A percentile compares a stretch with the other conserved stretches of the same genome.
Evolutionary conservation across 176 grass and related monocot species (phyloP).

Genomic region (Saccharum officinarum): DNA sequence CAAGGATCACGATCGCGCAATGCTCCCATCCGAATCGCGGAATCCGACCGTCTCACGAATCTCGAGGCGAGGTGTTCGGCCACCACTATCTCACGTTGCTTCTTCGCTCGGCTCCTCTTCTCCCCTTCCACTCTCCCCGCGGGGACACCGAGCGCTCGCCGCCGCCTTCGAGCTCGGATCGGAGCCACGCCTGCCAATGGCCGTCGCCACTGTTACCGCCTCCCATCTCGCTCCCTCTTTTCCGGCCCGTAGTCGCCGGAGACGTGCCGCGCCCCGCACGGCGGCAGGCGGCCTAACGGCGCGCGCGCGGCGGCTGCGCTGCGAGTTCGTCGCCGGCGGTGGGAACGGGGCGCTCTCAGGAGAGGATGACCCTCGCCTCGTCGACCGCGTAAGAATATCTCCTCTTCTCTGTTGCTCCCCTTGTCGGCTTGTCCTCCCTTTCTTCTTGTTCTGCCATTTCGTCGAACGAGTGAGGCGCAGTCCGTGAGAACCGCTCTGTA

Average conservation of each 20-base stretch:
- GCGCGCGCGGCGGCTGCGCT: slow-evolving; percentile 49
- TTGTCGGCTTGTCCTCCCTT: not conserved
- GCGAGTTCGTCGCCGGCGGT: slow-evolving; percentile 70
- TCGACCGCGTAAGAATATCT: slow-evolving; percentile 59
- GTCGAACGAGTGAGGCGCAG: slow-evolving; percentile 17
- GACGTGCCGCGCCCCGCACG: slow-evolving; percentile 23
- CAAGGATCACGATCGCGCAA: not conserved
- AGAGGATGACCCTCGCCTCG: slow-evolving; percentile 59
- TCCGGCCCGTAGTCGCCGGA: slow-evolving; percentile 1
- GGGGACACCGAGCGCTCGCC: not conserved
- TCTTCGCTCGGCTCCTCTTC: not conserved
- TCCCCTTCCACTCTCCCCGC: not conserved
- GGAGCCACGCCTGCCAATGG: slow-evolving; percentile 26
- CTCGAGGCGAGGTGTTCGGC: not conserved
- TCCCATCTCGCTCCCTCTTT: not conserved
- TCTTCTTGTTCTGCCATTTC: slow-evolving; percentile 24
- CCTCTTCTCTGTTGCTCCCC: not conserved
- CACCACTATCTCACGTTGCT: not conserved
- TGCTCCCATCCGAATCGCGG: not conserved
- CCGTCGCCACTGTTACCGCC: not conserved
- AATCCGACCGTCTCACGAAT: slow-evolving; percentile 13
- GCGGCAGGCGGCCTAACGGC: slow-evolving; percentile 14
- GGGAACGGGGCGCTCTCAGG: slow-evolving; percentile 77
- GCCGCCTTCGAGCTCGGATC: slow-evolving; percentile 16
- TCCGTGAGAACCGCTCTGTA: not conserved